Conservation (phyloP, 2,329 filamentous ascomycete species). For the Colletotrichum lupini region DNA sequence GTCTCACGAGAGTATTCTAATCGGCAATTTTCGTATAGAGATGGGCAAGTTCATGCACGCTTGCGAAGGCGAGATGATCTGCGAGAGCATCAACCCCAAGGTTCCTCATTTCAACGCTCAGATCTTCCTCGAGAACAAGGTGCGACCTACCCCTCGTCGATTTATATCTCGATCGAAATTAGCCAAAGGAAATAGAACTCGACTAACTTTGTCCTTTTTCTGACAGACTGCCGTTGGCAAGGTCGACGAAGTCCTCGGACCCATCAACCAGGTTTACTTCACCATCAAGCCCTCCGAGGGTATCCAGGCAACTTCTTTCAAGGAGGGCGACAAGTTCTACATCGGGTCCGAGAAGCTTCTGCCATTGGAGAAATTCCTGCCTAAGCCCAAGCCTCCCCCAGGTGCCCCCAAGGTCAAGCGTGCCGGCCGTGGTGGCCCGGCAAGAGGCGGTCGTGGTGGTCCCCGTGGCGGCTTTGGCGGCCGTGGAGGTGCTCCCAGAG, state of each 20-base stretch:
- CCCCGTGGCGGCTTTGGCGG: constrained; percentile 41
- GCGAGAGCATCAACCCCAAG: constrained; percentile 94
- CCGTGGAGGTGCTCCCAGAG: constrained; percentile 38
- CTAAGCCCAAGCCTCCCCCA: constrained; percentile 83
- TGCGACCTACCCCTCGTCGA: constrained; percentile 44
- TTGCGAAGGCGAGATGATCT: constrained; percentile 97
- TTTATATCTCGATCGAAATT: not conserved
- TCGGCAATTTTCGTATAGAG: constrained; percentile 61
- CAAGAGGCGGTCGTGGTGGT: constrained; percentile 57
- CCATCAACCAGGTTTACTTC: constrained; percentile 98
- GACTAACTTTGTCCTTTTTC: not conserved
- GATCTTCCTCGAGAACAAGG: constrained; percentile 99
- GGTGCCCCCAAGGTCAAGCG: constrained; percentile 73
- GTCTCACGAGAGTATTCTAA: not conserved
- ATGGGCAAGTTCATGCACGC: constrained; percentile 96
- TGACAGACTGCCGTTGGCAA: constrained; percentile 86
- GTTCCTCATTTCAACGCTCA: constrained; percentile 99
- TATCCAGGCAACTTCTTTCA: constrained; percentile 94
- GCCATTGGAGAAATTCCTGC: constrained; percentile 94
- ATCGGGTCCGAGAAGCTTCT: constrained; percentile 95
- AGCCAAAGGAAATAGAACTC: no score
- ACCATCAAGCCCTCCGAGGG: constrained; percentile 97
- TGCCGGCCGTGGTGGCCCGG: constrained; percentile 60
- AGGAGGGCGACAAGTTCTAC: constrained; percentile 96
- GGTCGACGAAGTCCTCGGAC: constrained; percentile 96